Evolutionary conservation across 1,139 yeast species (phyloP).

Genomic region (Hansenula lynferdii): DNA sequence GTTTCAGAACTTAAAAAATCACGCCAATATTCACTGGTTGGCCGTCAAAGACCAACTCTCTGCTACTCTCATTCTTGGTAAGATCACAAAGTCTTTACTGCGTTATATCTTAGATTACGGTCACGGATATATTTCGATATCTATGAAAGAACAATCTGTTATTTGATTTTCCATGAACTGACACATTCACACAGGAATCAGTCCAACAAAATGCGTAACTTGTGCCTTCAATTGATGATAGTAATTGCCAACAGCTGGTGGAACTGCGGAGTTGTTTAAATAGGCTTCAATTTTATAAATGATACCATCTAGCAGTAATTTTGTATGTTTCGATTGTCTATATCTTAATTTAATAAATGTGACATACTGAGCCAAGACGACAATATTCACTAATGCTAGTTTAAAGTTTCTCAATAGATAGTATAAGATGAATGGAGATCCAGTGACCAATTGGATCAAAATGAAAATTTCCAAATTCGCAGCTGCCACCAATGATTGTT

Average conservation of each 20-base stretch:
- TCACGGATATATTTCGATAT: no score
- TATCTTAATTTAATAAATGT: slow-evolving; percentile 70
- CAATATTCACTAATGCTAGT: slow-evolving; percentile 54
- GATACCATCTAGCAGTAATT: slow-evolving; percentile 60
- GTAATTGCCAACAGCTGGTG: slow-evolving; percentile 46
- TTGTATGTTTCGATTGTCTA: slow-evolving; percentile 74
- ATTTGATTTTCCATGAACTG: no score
- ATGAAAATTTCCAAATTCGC: slow-evolving; percentile 66
- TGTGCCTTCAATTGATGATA: slow-evolving; percentile 55
- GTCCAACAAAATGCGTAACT: slow-evolving; percentile 4
- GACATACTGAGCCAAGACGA: slow-evolving; percentile 43
- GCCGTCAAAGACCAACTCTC: no score
- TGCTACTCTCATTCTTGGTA: no score
- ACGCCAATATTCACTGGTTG: no score
- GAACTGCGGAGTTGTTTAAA: slow-evolving; percentile 52
- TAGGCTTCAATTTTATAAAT: slow-evolving; percentile 66
- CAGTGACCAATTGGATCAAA: slow-evolving; percentile 43
- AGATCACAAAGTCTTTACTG: no score
- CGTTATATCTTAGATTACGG: no score
- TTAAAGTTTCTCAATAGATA: slow-evolving; percentile 42
- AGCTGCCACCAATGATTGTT: slow-evolving; percentile 65
- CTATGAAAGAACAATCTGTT: no score
- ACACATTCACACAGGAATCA: slow-evolving; percentile 9
- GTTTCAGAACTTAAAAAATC: no score
- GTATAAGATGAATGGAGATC: slow-evolving; percentile 25